Evolutionary conservation across 1,284 basidiomycete species (phyloP).

Genomic region (Rhodotorula sp.): DNA sequence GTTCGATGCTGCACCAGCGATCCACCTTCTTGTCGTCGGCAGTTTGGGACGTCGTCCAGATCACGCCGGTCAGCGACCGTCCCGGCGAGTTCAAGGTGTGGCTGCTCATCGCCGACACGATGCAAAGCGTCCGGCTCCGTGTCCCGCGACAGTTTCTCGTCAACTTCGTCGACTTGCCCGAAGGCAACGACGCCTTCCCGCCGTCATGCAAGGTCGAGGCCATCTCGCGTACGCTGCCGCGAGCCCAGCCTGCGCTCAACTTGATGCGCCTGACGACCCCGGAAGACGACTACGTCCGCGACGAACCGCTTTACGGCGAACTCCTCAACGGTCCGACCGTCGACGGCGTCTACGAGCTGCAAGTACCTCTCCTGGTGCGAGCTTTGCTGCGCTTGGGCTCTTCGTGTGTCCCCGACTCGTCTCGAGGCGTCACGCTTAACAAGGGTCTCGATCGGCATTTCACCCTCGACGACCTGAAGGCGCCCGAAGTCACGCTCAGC

Average conservation of each 20-base stretch:
- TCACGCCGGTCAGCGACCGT: constrained; percentile 60
- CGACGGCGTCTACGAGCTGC: constrained; percentile 90
- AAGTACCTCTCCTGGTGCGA: constrained; percentile 82
- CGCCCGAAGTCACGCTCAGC: constrained; percentile 60
- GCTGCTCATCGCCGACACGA: constrained; percentile 77
- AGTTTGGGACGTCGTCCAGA: constrained; percentile 91
- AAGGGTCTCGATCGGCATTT: constrained; percentile 80
- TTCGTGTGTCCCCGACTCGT: constrained; percentile 69
- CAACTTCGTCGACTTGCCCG: constrained; percentile 48
- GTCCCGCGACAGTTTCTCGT: constrained; percentile 53
- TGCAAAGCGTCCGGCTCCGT: constrained; percentile 75
- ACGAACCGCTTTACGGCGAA: constrained; percentile 85
- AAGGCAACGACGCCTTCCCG: constrained; percentile 64
- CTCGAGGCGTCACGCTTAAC: constrained; percentile 68
- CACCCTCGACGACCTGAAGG: constrained; percentile 78
- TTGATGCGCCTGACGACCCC: constrained; percentile 80
- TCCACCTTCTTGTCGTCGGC: constrained; percentile 63
- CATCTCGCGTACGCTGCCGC: constrained; percentile 75
- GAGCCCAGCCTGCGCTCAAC: constrained; percentile 71
- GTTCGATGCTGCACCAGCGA: constrained; percentile 72
- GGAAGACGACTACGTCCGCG: constrained; percentile 78
- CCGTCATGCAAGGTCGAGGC: constrained; percentile 67
- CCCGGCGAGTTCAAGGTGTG: constrained; percentile 86
- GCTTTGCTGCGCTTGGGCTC: constrained; percentile 82
- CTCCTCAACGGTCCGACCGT: constrained; percentile 92